Percentiles rank a stretch among this genome's conserved stretches.
Conservation (phyloP, 352 stramenopile genomes). For the Globisporangium emineosum region DNA sequence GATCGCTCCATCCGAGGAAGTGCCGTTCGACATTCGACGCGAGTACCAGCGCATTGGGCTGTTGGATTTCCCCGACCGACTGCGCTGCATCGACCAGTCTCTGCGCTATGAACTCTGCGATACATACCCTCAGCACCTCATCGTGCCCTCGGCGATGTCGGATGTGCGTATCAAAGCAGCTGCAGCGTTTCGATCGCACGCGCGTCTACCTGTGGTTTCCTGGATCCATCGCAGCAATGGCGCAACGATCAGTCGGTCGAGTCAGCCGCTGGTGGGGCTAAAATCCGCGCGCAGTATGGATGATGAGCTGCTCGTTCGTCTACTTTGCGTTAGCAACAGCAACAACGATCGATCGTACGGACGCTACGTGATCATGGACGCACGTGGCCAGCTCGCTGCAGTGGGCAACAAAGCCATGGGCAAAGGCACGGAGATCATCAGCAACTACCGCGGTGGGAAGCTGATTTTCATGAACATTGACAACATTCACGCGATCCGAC, state of each 20-base stretch:
- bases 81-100: conserved; percentile 81
- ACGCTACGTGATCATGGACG: conserved; percentile 83
- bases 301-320: conserved; percentile 70
- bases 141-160: conserved; percentile 90
- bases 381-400: conserved; percentile 73
- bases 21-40: conserved; percentile 70
- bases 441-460: conserved; percentile 93
- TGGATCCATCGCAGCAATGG: conserved; percentile 75
- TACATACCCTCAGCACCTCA: conserved; percentile 94
- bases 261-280: conserved; percentile 75
- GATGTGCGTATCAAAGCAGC: conserved; percentile 83
- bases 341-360: conserved; percentile 29
- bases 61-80: conserved; percentile 49
- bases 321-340: conserved; percentile 65
- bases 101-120: conserved; percentile 84
- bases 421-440: conserved; percentile 95
- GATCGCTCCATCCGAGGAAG: conserved; percentile 71
- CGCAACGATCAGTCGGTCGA: conserved; percentile 79
- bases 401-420: conserved; percentile 90
- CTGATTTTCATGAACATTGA: conserved; percentile 98
- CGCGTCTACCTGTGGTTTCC: conserved; percentile 65
- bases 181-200: conserved; percentile 67
- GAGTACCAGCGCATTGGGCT: conserved; percentile 83
- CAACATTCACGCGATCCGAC: conserved; percentile 98
- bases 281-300: conserved; percentile 75